Percentiles rank a stretch among this genome's conserved stretches.
Evolutionary conservation across 140 eudicot species (phyloP).

Genomic region (Cichorium intybus): DNA sequence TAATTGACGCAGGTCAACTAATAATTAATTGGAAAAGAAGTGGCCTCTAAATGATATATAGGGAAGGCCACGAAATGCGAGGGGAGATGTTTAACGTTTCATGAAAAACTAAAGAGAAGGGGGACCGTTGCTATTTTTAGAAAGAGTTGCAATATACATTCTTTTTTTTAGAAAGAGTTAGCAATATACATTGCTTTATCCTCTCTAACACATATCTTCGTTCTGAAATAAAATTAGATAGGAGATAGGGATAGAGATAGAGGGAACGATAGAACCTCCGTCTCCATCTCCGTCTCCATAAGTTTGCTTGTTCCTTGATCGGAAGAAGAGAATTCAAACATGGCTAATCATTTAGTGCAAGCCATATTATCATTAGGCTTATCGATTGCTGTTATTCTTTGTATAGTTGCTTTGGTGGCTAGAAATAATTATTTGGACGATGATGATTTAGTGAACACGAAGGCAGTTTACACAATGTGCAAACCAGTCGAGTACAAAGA

Average conservation of each 20-base stretch:
- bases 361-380: constrained; percentile 31
- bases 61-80: constrained; percentile 22
- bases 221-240: constrained; percentile 5
- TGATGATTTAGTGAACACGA: constrained; percentile 19
- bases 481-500: constrained; percentile 33
- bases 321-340: background rate
- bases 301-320: constrained; percentile 34
- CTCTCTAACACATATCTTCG: background rate
- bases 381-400: constrained; percentile 34
- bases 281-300: constrained; percentile 29
- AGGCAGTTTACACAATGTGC: constrained; percentile 27
- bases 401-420: constrained; percentile 36
- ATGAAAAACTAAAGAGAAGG: constrained; percentile 26
- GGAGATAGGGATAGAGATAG: constrained; percentile 27
- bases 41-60: background rate
- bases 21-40: background rate
- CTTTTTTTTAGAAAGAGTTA: constrained; percentile 3
- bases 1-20: background rate
- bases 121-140: constrained; percentile 14
- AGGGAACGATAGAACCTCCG: constrained; percentile 14
- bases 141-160: background rate
- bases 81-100: background rate
- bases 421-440: constrained; percentile 26
- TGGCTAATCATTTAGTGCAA: constrained; percentile 29
- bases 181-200: background rate